Evolutionary conservation across 164 flowering plant species (phyloP), one percentile per base, ranked within the genome.

Genomic region (Vitis vinifera): DNA sequence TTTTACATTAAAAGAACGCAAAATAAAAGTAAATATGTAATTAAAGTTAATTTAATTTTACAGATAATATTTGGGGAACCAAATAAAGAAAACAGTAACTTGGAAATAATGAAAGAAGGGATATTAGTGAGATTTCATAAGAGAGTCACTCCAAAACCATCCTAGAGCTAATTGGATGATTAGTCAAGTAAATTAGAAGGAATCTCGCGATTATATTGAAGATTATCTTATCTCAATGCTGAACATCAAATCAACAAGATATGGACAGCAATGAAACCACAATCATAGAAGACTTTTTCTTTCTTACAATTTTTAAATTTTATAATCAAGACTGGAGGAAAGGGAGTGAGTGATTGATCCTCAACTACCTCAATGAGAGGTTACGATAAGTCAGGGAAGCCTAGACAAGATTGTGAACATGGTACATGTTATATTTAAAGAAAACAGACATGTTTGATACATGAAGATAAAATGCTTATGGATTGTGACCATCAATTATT

Each of bases 321-420:
- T 8, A 49, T 19, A 50, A 23, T 63, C 4, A 63, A 23, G 31
- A 30, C 52, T 4, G 4, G 44, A 37, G 44, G 44, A 37, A 63
- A 17, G 4, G 50, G 17, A 63, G 37, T 9, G 23, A 63, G 63
- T 60, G 63, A 60, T 60, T 60, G 48, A 60, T 30, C 63, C 63
- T 60, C 63, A 30, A 30, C 44, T 5, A 49, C 14, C 10, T 5
- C 15, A 49, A 63, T 10, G 66, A 63, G 13, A 49, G 30, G 66
- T 48, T 19, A 6, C 10, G 6, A 63, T 63, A 49, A 48, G 55
- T 12, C 55, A 30, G n/a, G 51, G 48, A 63, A 44, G 51, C 66
- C n/a, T 4, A 47, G 49, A 37, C 51, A 62, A 16, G 23, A 44
- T n/a, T n/a, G 17, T 10, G 31, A 58, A 23, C 61, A 23, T 58